These are phyloP conservation scores for Yarrowia phangngaensis DNA, from an alignment of 805 yeast genomes.

Conservation along the genomic window DNA sequence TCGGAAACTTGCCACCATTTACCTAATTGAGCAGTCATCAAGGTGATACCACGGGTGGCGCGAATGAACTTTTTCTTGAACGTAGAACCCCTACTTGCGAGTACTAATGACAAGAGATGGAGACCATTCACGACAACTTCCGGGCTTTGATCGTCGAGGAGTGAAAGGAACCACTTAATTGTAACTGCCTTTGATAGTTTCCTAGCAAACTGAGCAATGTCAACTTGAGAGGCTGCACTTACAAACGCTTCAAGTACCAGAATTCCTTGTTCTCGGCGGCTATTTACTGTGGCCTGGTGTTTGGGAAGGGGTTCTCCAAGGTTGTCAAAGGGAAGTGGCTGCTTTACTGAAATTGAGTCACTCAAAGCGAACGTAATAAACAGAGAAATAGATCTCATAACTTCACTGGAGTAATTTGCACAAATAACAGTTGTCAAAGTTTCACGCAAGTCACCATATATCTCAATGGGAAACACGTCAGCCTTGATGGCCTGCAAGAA, in stretches of 20 bases:
- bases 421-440: conserved; percentile 44
- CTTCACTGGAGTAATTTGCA: conserved; percentile 52
- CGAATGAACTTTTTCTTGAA: conserved; percentile 50
- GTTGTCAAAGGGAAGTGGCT: conserved; percentile 37
- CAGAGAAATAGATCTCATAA: conserved; percentile 50
- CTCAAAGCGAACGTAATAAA: conserved; percentile 51
- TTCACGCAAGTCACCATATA: conserved; percentile 42
- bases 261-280: conserved; percentile 10
- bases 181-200: conserved; percentile 54
- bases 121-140: conserved; percentile 40
- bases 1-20: conserved; percentile 50
- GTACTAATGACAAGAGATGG: conserved; percentile 50
- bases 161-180: conserved; percentile 59
- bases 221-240: conserved; percentile 39
- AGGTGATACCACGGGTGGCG: conserved; percentile 49
- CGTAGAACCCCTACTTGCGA: conserved; percentile 47
- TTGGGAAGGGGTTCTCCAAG: conserved; percentile 10
- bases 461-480: conserved; percentile 41
- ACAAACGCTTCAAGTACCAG: conserved; percentile 9
- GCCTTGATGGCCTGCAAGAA: conserved; percentile 51
- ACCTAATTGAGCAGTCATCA: conserved; percentile 46
- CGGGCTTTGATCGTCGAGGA: conserved; percentile 45
- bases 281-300: neutral
- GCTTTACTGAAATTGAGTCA: conserved; percentile 34
- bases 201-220: conserved; percentile 11